Evolutionary conservation across 306 rosid species (phyloP), one percentile per base, ranked within the genome.

Genomic region (Biancaea sappan): DNA sequence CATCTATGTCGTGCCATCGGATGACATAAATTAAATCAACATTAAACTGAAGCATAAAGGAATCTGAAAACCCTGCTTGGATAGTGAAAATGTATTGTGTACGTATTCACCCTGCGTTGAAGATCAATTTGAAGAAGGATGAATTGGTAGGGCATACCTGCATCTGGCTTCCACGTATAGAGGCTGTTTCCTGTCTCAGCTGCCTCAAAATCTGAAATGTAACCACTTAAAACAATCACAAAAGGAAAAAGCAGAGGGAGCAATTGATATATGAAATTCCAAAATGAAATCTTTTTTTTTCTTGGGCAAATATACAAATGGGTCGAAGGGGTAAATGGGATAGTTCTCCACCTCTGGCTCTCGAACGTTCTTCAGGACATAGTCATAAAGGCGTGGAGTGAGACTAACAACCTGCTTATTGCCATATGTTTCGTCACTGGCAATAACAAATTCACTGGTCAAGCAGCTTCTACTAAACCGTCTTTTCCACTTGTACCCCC

Each of bases 121-220:
- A 63, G 26, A 62, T 66, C 14, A 50, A 61, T 22, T 25, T 62
- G 2, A 37, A 35, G 21, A 63, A 68, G 25, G 66, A 64, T 25
- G 37, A 76, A 66, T 18, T 52, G 22, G 69, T 16, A 59, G 19
- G 11, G 35, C 35, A 18, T 47, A 89, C 98, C 95, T 91, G 98
- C 98, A 94, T 94, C 78, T 87, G 90, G 75, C 96, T 87, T 81
- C 97, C 98, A 10, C 56, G 87, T 91, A 91, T 76, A 52, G 87
- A 85, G n/a, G 98, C 91, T 2, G 98, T 94, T 86, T 94, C 98
- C 82, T 78, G 89, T 38, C 98, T 86, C 75, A 94, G 83, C 77
- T 87, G 86, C 53, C 79, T 80, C 69, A 94, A 86, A 84, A 94
- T 88, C 98, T 94, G 87, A 80, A 81, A 75, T 71, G 59, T 56